Percentiles rank a stretch among this genome's conserved stretches.
These are phyloP conservation scores for Colletotrichum tropicicola DNA, from an alignment of 2,329 filamentous ascomycete genomes.

Conservation along the genomic window DNA sequence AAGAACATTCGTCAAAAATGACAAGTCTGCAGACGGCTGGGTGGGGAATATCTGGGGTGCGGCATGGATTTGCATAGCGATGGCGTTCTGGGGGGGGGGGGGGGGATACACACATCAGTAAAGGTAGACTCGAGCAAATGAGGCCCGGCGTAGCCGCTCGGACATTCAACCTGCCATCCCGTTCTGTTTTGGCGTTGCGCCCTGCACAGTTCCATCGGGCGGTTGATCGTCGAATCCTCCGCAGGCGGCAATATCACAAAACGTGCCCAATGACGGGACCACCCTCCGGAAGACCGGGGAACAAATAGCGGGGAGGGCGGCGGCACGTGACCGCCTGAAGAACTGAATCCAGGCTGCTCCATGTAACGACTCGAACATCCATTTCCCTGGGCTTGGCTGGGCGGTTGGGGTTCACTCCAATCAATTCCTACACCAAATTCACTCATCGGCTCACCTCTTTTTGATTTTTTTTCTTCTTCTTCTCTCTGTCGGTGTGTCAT, in stretches of 20 bases:
- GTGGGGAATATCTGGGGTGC: neutral
- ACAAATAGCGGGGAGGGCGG: neutral
- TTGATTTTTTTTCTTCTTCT: neutral
- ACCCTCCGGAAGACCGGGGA: too few relatives aligned
- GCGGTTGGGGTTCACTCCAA: conserved; percentile 15
- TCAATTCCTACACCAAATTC: neutral
- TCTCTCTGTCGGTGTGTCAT: neutral
- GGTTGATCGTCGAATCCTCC: neutral
- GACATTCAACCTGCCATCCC: neutral
- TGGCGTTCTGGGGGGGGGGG: too few relatives aligned
- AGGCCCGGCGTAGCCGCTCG: neutral
- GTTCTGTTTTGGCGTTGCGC: neutral
- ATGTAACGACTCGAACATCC: neutral
- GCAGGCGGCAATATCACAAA: too few relatives aligned
- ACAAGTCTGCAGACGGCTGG: conserved; percentile 20
- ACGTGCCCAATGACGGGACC: too few relatives aligned
- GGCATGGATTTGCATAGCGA: neutral
- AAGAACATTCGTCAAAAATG: conserved; percentile 71
- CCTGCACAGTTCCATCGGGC: neutral
- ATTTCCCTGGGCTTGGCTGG: neutral
- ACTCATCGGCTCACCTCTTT: neutral
- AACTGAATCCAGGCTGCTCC: neutral
- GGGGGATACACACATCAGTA: neutral
- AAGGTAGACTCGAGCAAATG: neutral
- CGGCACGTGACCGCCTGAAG: neutral